These are phyloP conservation scores for Tetrapisispora taiwanensis DNA, from an alignment of 805 yeast species.

Conservation along the genomic window DNA sequence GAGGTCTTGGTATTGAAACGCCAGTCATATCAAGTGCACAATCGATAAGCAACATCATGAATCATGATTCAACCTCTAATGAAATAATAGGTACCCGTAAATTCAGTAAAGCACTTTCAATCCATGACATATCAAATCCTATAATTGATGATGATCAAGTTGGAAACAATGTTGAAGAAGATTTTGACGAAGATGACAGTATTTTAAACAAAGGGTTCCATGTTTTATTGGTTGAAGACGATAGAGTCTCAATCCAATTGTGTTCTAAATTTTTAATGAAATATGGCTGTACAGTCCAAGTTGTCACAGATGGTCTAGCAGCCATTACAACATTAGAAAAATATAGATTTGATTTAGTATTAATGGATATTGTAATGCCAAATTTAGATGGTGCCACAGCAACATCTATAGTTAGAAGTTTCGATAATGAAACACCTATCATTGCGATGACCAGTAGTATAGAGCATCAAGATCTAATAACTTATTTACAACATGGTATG, in stretches of 20 bases:
- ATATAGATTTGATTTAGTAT: slow-evolving; percentile 60
- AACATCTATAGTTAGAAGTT: slow-evolving; percentile 75
- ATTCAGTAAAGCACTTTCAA: not conserved
- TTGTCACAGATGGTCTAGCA: slow-evolving; percentile 83
- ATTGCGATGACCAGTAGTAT: slow-evolving; percentile 92
- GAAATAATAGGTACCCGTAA: not conserved
- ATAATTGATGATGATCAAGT: not conserved
- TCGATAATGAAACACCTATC: slow-evolving; percentile 79
- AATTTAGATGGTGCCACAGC: slow-evolving; percentile 85
- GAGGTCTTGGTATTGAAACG: not conserved
- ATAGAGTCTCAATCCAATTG: slow-evolving; percentile 68
- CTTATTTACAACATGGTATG: slow-evolving; percentile 80
- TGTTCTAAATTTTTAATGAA: slow-evolving; percentile 74
- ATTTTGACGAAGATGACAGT: slow-evolving; percentile 2
- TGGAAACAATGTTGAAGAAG: not conserved
- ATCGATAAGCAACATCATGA: not conserved
- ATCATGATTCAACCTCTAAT: not conserved
- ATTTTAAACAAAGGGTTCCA: slow-evolving; percentile 42
- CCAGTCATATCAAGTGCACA: not conserved
- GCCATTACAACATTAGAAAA: slow-evolving; percentile 72
- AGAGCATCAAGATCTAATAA: slow-evolving; percentile 69
- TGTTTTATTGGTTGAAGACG: slow-evolving; percentile 72
- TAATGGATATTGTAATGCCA: slow-evolving; percentile 89
- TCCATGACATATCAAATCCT: not conserved
- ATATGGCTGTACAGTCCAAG: slow-evolving; percentile 87